Conservation (phyloP, 495 filamentous ascomycete species). For the Neurospora sp. region DNA sequence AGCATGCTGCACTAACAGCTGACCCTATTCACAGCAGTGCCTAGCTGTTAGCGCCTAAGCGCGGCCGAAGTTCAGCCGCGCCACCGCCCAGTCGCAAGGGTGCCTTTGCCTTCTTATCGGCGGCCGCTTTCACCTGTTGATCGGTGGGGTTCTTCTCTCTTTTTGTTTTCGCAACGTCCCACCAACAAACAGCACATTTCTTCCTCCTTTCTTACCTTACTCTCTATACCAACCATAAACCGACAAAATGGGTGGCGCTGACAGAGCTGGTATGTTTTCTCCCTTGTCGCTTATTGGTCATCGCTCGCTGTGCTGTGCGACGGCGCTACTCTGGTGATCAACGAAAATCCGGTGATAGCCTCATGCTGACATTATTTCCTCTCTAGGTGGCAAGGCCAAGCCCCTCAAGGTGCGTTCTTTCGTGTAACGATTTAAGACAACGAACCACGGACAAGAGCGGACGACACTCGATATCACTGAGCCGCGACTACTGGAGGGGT, state of each 20-base stretch:
- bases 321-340: not conserved
- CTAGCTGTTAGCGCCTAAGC: not conserved
- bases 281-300: not conserved
- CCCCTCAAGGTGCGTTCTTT: constrained; percentile 50
- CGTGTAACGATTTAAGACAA: not conserved
- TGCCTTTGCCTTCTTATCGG: not conserved
- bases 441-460: not conserved
- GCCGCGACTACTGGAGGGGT: not conserved
- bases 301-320: not conserved
- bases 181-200: not conserved
- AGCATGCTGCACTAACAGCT: not conserved
- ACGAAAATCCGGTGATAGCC: not conserved
- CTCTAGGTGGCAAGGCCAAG: constrained; percentile 72
- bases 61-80: constrained; percentile 5
- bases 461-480: not conserved
- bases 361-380: not conserved
- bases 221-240: not conserved
- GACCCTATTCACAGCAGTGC: not conserved
- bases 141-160: not conserved
- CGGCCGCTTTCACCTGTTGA: not conserved
- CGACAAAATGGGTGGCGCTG: constrained; percentile 25
- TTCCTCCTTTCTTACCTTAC: not conserved
- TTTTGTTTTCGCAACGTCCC: not conserved
- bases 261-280: constrained; percentile 23
- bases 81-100: constrained; percentile 3